These are phyloP conservation scores for Persicaria maculosa DNA, from an alignment of 148 eudicot genomes.

Conservation along the genomic window DNA sequence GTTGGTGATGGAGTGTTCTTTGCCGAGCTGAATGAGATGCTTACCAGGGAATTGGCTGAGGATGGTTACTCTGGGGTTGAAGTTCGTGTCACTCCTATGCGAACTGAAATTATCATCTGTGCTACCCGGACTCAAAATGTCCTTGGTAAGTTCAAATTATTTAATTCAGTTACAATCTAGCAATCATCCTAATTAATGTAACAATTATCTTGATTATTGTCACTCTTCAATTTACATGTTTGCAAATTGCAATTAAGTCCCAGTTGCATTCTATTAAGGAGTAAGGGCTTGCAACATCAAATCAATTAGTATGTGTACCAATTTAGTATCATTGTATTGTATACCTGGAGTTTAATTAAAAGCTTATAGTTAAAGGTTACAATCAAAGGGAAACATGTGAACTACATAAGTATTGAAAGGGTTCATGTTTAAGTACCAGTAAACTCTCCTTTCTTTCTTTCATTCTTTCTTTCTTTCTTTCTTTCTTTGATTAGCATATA, in stretches of 20 bases:
- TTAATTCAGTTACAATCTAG: not conserved
- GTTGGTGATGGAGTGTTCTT: constrained; percentile 83
- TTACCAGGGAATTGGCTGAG: constrained; percentile 76
- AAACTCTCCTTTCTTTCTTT: too few relatives aligned
- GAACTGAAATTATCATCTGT: constrained; percentile 48
- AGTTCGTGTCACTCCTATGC: constrained; percentile 82
- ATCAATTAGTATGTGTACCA: too few relatives aligned
- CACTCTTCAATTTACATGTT: not conserved
- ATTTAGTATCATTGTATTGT: too few relatives aligned
- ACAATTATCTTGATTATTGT: not conserved
- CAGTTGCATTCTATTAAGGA: not conserved
- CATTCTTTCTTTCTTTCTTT: too few relatives aligned
- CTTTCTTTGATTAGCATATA: too few relatives aligned
- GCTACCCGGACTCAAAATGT: constrained; percentile 59
- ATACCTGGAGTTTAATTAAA: too few relatives aligned
- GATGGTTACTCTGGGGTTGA: constrained; percentile 93
- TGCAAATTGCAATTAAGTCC: not conserved
- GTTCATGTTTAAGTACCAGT: too few relatives aligned
- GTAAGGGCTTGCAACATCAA: too few relatives aligned
- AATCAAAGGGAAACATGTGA: too few relatives aligned
- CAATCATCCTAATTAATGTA: too few relatives aligned
- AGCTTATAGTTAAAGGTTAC: too few relatives aligned
- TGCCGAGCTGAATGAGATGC: constrained; percentile 73
- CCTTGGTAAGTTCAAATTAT: constrained; percentile 25
- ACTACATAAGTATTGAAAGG: too few relatives aligned